phyloP scores from a whole-genome alignment of 2,329 filamentous ascomycete species.

The Epichloe gansuensis region DNA sequence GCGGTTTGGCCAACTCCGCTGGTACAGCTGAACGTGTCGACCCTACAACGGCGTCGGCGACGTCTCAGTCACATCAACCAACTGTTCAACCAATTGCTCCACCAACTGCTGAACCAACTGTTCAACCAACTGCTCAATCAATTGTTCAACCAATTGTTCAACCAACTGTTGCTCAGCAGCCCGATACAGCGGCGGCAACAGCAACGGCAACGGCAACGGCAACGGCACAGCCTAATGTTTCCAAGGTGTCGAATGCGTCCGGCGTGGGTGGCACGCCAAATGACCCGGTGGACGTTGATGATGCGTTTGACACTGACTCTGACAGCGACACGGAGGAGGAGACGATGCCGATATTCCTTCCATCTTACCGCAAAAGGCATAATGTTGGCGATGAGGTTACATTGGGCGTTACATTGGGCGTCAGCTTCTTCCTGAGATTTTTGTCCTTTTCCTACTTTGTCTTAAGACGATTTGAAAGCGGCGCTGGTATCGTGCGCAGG shows the following conservation, averaged over 20 bases:
- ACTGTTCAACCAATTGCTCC: not conserved
- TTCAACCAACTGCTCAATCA: no score
- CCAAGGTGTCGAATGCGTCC: not conserved
- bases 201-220: not conserved
- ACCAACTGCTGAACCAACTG: no score
- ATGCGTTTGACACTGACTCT: conserved; percentile 1
- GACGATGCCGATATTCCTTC: conserved; percentile 21
- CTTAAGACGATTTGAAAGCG: not conserved
- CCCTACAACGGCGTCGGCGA: conserved; percentile 18
- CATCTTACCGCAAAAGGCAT: not conserved
- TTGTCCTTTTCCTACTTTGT: not conserved
- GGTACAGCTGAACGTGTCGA: conserved; percentile 26
- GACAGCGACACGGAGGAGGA: conserved; percentile 6
- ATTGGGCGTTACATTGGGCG: not conserved
- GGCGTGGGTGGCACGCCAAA: conserved; percentile 10
- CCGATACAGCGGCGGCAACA: not conserved
- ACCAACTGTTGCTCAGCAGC: conserved; percentile 4
- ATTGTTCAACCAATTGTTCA: not conserved
- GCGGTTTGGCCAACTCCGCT: conserved; percentile 22
- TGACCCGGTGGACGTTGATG: conserved; percentile 15
- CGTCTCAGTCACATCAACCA: conserved; percentile 7
- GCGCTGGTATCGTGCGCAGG: not conserved
- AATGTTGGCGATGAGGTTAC: not conserved
- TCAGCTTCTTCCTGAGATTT: not conserved
- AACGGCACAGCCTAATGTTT: conserved; percentile 8